Conservation (phyloP, 495 filamentous ascomycete genomes). For the Alectoria sarmentosa region DNA sequence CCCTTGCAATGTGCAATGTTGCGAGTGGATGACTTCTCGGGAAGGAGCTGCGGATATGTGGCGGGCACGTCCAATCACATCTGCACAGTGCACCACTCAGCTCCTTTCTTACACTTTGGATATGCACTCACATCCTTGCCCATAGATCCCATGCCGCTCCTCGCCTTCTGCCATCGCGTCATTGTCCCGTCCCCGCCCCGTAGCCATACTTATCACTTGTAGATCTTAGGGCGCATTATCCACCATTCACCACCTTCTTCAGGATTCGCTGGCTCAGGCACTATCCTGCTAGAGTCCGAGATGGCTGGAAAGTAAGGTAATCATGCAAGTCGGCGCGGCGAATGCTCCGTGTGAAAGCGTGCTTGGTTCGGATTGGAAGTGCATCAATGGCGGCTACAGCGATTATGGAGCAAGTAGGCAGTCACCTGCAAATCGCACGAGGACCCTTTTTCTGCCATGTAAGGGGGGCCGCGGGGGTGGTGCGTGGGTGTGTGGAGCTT, state of each 20-base stretch:
- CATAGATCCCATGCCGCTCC: constrained; percentile 13
- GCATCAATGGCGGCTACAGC: constrained; percentile 22
- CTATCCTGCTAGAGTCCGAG: constrained; percentile 9
- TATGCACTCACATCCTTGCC: constrained; percentile 4
- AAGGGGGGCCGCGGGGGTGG: constrained; percentile 5
- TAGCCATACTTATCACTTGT: constrained; percentile 9
- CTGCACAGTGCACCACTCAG: neutral
- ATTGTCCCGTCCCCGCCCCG: constrained; percentile 18
- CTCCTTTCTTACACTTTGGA: neutral
- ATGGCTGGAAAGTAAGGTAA: neutral
- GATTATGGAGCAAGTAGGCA: constrained; percentile 23
- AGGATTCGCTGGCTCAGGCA: too few species aligned
- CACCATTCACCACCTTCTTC: neutral
- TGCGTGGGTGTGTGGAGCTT: neutral
- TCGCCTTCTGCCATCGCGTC: constrained; percentile 20
- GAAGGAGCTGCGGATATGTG: constrained; percentile 14
- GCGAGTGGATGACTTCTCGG: constrained; percentile 4
- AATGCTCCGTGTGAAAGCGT: constrained; percentile 3
- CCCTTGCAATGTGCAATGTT: neutral
- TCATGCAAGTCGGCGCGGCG: constrained; percentile 2
- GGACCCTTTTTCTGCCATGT: constrained; percentile 8
- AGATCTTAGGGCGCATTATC: constrained; percentile 13
- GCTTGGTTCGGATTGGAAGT: constrained; percentile 7
- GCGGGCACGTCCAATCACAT: constrained; percentile 13
- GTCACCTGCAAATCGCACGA: constrained; percentile 19